Conservation (phyloP, 2,329 filamentous ascomycete species). For the Colletotrichum spinosum region DNA sequence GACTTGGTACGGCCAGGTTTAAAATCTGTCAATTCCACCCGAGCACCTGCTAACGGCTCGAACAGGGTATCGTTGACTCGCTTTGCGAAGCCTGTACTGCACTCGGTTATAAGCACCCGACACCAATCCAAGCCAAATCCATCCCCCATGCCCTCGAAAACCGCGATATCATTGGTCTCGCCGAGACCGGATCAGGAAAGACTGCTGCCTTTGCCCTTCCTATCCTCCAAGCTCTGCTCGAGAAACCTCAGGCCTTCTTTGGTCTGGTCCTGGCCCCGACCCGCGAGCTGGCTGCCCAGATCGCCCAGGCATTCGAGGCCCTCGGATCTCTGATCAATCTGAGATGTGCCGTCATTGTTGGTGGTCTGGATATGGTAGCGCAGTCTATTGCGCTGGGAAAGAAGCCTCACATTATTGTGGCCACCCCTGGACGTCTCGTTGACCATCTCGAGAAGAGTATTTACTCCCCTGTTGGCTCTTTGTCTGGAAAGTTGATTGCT, state of each 20-base stretch:
- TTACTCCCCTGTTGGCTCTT: no score
- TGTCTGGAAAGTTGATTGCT: no score
- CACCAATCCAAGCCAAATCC: conserved; percentile 87
- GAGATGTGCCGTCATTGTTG: conserved; percentile 86
- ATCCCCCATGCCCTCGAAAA: conserved; percentile 85
- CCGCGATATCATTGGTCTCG: conserved; percentile 91
- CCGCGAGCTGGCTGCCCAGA: conserved; percentile 92
- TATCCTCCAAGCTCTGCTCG: conserved; percentile 90
- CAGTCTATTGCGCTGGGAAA: conserved; percentile 94
- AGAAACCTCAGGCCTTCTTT: conserved; percentile 86
- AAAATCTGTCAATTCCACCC: no score
- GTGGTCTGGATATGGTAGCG: conserved; percentile 94
- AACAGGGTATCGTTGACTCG: conserved; percentile 82
- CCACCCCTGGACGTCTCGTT: conserved; percentile 49
- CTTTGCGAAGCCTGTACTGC: conserved; percentile 89
- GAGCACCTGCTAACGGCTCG: conserved; percentile 35
- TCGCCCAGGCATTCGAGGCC: conserved; percentile 87
- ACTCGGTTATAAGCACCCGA: conserved; percentile 86
- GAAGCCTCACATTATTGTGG: conserved; percentile 93
- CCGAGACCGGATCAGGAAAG: conserved; percentile 96
- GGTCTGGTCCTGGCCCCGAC: conserved; percentile 94
- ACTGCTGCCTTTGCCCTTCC: conserved; percentile 95
- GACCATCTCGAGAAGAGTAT: conserved; percentile 90
- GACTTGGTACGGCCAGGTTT: conserved; percentile 63
- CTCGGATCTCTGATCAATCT: conserved; percentile 90